Conservation (phyloP, 2,329 filamentous ascomycete genomes). For the Celoporthe dispersa region DNA sequence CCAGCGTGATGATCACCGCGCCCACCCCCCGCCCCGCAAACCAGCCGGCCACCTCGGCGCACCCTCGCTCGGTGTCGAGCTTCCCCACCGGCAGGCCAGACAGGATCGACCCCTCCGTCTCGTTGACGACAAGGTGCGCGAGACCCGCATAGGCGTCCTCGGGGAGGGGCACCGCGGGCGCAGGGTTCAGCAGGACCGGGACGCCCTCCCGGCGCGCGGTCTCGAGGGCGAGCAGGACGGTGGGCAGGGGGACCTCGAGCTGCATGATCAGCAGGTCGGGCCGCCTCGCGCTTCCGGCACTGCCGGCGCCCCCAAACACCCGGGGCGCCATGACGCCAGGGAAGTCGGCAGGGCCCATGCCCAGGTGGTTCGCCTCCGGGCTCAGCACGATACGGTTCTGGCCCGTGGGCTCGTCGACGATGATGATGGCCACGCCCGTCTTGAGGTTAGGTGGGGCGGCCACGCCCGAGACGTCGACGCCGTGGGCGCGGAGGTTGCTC, state of each 20-base stretch:
- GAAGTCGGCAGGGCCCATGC: constrained; percentile 19
- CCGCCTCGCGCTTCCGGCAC: constrained; percentile 20
- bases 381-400: constrained; percentile 79
- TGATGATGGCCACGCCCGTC: constrained; percentile 75
- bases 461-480: constrained; percentile 64
- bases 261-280: constrained; percentile 75
- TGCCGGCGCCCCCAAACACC: constrained; percentile 32
- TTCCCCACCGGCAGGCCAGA: constrained; percentile 57
- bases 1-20: constrained; percentile 84
- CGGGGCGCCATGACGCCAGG: constrained; percentile 7
- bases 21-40: constrained; percentile 73
- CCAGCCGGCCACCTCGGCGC: constrained; percentile 53
- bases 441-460: constrained; percentile 47
- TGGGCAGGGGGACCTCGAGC: constrained; percentile 73
- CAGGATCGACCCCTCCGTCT: constrained; percentile 82
- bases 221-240: constrained; percentile 64
- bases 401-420: constrained; percentile 73
- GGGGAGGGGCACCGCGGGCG: constrained; percentile 73
- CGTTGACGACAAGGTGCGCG: constrained; percentile 84
- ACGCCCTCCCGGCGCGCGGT: constrained; percentile 54
- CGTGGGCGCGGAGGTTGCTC: constrained; percentile 61
- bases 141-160: constrained; percentile 68
- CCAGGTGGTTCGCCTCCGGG: constrained; percentile 68
- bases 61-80: constrained; percentile 51
- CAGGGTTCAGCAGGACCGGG: constrained; percentile 82